These are phyloP conservation scores for Ophiocordyceps camponoti-saundersi DNA, from an alignment of 2,329 filamentous ascomycete species.

Conservation along the genomic window DNA sequence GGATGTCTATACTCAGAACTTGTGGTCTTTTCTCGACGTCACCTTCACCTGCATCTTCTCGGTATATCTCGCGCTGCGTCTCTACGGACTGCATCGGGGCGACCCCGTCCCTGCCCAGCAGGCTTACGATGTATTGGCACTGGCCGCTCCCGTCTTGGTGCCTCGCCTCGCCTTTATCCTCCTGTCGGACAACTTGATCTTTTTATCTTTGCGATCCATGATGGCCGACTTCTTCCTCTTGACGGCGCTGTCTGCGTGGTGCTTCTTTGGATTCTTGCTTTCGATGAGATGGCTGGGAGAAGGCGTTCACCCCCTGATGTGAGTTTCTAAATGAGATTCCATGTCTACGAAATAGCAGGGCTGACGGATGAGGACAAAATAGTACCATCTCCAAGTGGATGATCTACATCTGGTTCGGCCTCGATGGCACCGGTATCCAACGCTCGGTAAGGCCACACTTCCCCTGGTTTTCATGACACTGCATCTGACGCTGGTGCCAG, in stretches of 20 bases:
- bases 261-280: conserved; percentile 66
- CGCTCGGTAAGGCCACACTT: conserved; percentile 23
- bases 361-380: conserved; percentile 22
- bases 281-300: conserved; percentile 65
- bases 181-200: conserved; percentile 70
- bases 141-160: conserved; percentile 62
- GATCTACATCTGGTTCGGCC: conserved; percentile 84
- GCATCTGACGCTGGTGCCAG: conserved; percentile 12
- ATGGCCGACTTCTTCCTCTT: conserved; percentile 72
- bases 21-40: conserved; percentile 79
- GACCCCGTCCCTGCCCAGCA: conserved; percentile 38
- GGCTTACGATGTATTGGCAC: conserved; percentile 61
- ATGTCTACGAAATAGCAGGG: background rate
- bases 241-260: conserved; percentile 62
- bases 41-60: conserved; percentile 58
- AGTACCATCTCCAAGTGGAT: conserved; percentile 66
- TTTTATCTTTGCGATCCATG: conserved; percentile 68
- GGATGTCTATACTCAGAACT: conserved; percentile 72
- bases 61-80: conserved; percentile 48
- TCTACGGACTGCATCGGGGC: conserved; percentile 41
- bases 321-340: conserved; percentile 8
- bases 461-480: too few species aligned
- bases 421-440: conserved; percentile 53
- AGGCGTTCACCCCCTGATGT: conserved; percentile 40
- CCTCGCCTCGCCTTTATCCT: conserved; percentile 70